Evolutionary conservation across 371 early-diverging fungal species (phyloP).

Genomic region (Mortierella sp.): DNA sequence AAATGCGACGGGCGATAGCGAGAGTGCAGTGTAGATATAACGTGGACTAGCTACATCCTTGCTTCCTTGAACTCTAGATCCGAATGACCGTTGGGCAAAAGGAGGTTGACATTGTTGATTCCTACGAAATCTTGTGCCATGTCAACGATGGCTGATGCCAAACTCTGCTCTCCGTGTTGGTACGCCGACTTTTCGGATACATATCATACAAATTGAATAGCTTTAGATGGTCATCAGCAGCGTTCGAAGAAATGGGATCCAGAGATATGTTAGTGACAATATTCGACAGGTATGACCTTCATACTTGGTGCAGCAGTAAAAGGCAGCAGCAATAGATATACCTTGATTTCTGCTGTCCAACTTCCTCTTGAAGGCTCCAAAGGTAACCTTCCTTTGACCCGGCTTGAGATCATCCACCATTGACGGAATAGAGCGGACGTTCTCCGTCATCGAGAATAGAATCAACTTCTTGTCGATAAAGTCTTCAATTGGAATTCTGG

Average conservation of each 20-base stretch:
- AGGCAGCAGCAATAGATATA: constrained; percentile 12
- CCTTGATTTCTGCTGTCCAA: constrained; percentile 93
- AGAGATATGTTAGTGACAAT: neutral
- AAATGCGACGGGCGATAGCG: constrained; percentile 86
- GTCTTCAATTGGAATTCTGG: constrained; percentile 87
- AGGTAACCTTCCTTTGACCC: constrained; percentile 98
- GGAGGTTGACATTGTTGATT: constrained; percentile 95
- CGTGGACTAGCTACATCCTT: constrained; percentile 98
- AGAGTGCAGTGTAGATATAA: constrained; percentile 95
- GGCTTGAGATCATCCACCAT: constrained; percentile 99
- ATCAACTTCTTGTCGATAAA: constrained; percentile 99
- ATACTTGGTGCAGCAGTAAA: too few relatives aligned
- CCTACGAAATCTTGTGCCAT: constrained; percentile 99
- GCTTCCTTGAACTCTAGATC: constrained; percentile 96
- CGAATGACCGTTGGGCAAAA: constrained; percentile 98
- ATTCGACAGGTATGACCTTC: neutral
- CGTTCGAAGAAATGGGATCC: too few relatives aligned
- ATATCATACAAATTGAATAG: constrained; percentile 95
- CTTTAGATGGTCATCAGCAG: constrained; percentile 36
- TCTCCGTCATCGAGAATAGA: constrained; percentile 98
- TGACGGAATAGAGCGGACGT: constrained; percentile 97
- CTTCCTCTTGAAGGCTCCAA: constrained; percentile 93
- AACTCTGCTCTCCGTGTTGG: constrained; percentile 98
- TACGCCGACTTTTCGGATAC: constrained; percentile 96
- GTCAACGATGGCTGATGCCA: constrained; percentile 93